Conservation (phyloP, 495 filamentous ascomycete species). For the Aspergillus leporis region DNA sequence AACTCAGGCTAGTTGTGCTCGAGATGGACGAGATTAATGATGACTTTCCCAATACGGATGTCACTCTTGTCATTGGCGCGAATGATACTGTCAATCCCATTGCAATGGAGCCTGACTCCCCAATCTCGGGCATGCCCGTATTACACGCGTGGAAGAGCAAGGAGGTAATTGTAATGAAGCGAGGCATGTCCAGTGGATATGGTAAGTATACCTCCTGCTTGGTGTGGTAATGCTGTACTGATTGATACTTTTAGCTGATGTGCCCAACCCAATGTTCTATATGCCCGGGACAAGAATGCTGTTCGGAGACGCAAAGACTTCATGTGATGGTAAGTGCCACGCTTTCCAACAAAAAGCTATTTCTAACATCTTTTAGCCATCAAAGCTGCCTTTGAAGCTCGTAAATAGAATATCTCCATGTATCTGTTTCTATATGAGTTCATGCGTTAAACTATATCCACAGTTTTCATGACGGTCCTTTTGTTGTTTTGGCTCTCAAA, state of each 20-base stretch:
- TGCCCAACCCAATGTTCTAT: conserved; percentile 86
- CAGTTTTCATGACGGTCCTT: too few species aligned
- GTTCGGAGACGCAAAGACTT: conserved; percentile 79
- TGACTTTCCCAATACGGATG: conserved; percentile 76
- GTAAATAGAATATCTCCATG: conserved; percentile 27
- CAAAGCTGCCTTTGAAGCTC: conserved; percentile 42
- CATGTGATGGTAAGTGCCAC: conserved; percentile 61
- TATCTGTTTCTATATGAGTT: not conserved
- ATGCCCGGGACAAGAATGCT: conserved; percentile 82
- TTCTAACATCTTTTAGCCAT: conserved; percentile 31
- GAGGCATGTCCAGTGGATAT: conserved; percentile 78
- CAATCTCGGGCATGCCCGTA: conserved; percentile 84
- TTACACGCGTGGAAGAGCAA: conserved; percentile 88
- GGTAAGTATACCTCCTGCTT: conserved; percentile 44
- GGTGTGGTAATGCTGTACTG: not conserved
- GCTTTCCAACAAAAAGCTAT: not conserved
- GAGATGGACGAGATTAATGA: conserved; percentile 94
- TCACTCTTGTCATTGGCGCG: conserved; percentile 83
- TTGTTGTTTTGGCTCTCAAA: too few species aligned
- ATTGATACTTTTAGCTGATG: conserved; percentile 59
- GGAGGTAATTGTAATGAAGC: conserved; percentile 85
- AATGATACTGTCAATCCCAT: conserved; percentile 88
- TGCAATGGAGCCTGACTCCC: conserved; percentile 72
- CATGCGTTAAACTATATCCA: too few species aligned
- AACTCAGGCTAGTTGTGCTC: conserved; percentile 54